Base-by-base conservation (phyloP, 108 stramenopile genomes). In the Skeletonema potamos region DNA sequence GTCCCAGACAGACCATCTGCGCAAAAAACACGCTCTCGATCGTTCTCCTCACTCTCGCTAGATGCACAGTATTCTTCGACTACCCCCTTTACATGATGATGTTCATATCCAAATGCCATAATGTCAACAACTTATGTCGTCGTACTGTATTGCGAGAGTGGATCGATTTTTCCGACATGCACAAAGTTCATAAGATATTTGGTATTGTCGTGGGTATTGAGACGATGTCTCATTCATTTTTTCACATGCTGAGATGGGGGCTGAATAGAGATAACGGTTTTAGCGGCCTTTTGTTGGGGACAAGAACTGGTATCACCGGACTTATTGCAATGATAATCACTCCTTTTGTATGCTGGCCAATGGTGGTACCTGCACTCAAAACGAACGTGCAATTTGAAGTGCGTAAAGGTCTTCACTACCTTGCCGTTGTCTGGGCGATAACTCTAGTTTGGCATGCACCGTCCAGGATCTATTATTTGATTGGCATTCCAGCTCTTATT, bases 41-140 rank as follows among this genome's bases (percentile, higher is more conserved):
- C 34, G 43, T 73, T 13, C 28, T 73, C 8, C 72, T 73, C 2
- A 34, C 65, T 0, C 36, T 73, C 6, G 36, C 72, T 6, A 26
- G 72, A 36, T 66, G 43, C 65, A 56, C 64, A 1, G 72, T 54
- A 7, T 73, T 39, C 61, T 73, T 73, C n/a, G 72, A 73, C 43
- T 73, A 73, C 20, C 72, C 72, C 8, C 39, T 73, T 15, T 73
- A 73, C 37, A 73, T 73, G 72, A 26, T 54, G 24, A 10, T 73
- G 18, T 73, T 73, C 62, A 10, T 73, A 27, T 66, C 54, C 54
- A 73, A 73, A 55, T 51, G 51, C 0, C 61, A 73, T 28, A 73
- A 73, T 27, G 37, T 73, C 27, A 73, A 73, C 54, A 57, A 66
- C 56, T 32, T 15, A 27, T 27, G 55, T 27, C 72, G 62, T 1